Base-by-base conservation (phyloP, 257 asterid genomes). In the Vinca minor region DNA sequence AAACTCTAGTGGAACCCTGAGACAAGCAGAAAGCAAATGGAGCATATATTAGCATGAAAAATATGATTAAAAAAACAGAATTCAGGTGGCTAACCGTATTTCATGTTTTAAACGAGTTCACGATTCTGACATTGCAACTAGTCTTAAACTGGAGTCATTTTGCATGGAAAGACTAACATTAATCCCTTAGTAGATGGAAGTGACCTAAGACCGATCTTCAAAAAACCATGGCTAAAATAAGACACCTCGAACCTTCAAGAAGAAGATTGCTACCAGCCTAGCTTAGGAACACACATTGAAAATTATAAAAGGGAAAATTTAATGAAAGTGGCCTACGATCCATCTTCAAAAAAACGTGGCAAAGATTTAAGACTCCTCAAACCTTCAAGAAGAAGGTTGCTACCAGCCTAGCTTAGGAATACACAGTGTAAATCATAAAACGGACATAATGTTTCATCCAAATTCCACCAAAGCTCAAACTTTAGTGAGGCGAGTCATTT, bases 1-100 rank as follows among this genome's bases (percentile, higher is more conserved):
- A 66, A 59, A n/a, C 75, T 72, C 68, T 80, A 4, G 72, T 59
- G 26, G 81, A 69, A 20, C 25, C 88, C 96, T 91, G 67, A 29
- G 69, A 58, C 39, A 36, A 35, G 28, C 21, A 17, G 23, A 62
- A 38, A 20, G 15, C 9, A 7, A 67, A 35, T 10, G 8, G 42
- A 8, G 42, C 8, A 73, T 10, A 5, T 55, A 57, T n/a, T 13
- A 35, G 54, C 69, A 42, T 31, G 1, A 47, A 32, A 21, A 34
- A 0, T n/a, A 45, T n/a, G 20, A 60, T 23, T 38, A 39, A 26
- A 60, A 50, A 23, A n/a, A n/a, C 12, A 60, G 1, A 20, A 4
- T 39, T 39, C 20, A 18, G 18, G 63, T 58, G 44, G 42, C 46
- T 8, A 5, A 20, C 21, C 10, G 28, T 15, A 28, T 28, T 56